A percentile compares a stretch with the other conserved stretches of the same genome.
Evolutionary conservation across 177 flowering plant species (phyloP).

Genomic region (Vitis hybrid): DNA sequence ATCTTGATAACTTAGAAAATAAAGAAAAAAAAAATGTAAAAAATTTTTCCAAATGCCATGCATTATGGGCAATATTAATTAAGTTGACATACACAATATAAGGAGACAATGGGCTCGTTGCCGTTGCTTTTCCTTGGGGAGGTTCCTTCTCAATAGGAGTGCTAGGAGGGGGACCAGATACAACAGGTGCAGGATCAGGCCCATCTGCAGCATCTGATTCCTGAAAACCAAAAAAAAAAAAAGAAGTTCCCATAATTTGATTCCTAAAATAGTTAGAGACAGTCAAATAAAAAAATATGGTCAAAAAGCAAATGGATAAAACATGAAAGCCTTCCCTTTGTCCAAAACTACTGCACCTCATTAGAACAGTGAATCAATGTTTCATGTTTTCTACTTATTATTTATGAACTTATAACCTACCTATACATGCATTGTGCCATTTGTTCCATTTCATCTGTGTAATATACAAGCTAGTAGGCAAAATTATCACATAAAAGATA

Average conservation of each 20-base stretch:
- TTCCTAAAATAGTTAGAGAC: too few species aligned
- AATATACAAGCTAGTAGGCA: too few species aligned
- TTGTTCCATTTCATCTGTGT: too few species aligned
- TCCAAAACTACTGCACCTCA: too few species aligned
- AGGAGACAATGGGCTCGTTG: conserved; percentile 62
- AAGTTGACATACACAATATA: conserved; percentile 53
- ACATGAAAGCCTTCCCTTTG: too few species aligned
- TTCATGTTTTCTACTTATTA: too few species aligned
- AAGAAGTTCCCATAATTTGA: not conserved
- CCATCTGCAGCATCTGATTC: conserved; percentile 24
- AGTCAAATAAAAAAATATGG: too few species aligned
- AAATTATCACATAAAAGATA: too few species aligned
- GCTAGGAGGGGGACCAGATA: conserved; percentile 30
- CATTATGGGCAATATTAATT: not conserved
- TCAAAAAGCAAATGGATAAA: too few species aligned
- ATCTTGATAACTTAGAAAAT: conserved; percentile 12
- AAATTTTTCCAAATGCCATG: not conserved
- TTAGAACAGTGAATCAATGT: too few species aligned
- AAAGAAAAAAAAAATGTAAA: not conserved
- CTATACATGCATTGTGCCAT: too few species aligned
- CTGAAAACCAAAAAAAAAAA: conserved; percentile 29
- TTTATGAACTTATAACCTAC: too few species aligned
- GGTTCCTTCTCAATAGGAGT: conserved; percentile 34
- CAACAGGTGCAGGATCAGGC: conserved; percentile 24
- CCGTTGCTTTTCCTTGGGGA: conserved; percentile 22